phyloP scores from a whole-genome alignment of 495 filamentous ascomycete species.

The Lophiotrema nucula region DNA sequence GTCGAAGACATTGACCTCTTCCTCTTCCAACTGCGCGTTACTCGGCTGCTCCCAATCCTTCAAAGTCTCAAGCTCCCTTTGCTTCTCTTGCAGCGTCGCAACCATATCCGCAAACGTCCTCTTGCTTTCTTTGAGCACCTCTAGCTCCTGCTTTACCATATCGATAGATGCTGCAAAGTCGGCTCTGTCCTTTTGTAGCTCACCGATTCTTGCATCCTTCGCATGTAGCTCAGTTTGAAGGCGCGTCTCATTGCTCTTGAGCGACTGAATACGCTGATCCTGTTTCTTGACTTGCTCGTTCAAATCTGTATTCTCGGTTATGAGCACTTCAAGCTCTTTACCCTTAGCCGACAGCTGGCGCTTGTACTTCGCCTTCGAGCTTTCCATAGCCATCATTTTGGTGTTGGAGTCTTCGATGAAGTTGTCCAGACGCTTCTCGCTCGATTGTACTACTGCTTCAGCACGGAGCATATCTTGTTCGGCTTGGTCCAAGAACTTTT shows the following conservation, averaged over 20 bases:
- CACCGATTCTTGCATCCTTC: constrained; percentile 22
- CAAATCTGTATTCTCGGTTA: constrained; percentile 23
- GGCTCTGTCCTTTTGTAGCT: constrained; percentile 8
- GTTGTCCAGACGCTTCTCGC: constrained; percentile 19
- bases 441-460: constrained; percentile 25
- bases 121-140: constrained; percentile 21
- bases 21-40: neutral
- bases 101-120: constrained; percentile 25
- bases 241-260: constrained; percentile 39
- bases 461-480: constrained; percentile 28
- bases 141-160: constrained; percentile 20
- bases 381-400: constrained; percentile 12
- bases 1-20: neutral
- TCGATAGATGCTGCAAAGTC: constrained; percentile 22
- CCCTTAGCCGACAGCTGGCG: constrained; percentile 10
- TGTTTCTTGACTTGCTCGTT: constrained; percentile 14
- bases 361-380: constrained; percentile 27
- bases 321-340: constrained; percentile 27
- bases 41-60: constrained; percentile 8
- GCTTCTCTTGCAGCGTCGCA: constrained; percentile 27
- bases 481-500: constrained; percentile 23
- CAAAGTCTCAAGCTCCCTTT: neutral
- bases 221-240: constrained; percentile 39
- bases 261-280: constrained; percentile 5
- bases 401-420: constrained; percentile 23